These are phyloP conservation scores for Nitzschia inconspicua DNA, from an alignment of 108 stramenopile species.

Conservation along the genomic window DNA sequence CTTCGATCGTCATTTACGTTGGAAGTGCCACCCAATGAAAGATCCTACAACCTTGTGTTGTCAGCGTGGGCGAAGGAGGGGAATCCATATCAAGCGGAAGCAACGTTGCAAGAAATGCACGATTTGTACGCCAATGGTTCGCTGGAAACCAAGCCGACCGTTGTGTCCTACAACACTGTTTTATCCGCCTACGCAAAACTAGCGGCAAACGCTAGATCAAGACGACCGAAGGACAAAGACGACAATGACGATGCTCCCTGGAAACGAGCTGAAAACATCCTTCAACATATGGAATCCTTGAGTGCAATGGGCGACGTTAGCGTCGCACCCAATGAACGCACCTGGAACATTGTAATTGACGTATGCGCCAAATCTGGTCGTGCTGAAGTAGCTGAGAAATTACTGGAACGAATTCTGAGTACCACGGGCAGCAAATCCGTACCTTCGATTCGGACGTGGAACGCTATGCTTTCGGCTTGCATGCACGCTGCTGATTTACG, in stretches of 20 bases:
- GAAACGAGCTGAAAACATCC: conserved; percentile 34
- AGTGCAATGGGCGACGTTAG: conserved; percentile 6
- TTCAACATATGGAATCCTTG: conserved; percentile 36
- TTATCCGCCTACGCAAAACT: conserved; percentile 26
- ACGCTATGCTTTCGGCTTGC: conserved; percentile 24
- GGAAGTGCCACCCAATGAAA: conserved; percentile 11
- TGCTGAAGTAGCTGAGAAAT: conserved; percentile 11
- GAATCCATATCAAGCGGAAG: conserved; percentile 28
- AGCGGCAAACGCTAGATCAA: neutral
- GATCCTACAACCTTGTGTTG: conserved; percentile 31
- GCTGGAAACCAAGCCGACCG: conserved; percentile 17
- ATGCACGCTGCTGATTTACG: conserved; percentile 4
- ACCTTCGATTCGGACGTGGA: conserved; percentile 22
- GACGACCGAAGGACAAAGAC: neutral
- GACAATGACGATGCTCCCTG: conserved; percentile 13
- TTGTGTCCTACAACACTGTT: conserved; percentile 34
- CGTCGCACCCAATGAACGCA: conserved; percentile 25
- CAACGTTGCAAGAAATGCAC: conserved; percentile 26
- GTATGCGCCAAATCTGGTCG: conserved; percentile 14
- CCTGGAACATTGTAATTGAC: conserved; percentile 31
- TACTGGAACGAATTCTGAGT: conserved; percentile 1
- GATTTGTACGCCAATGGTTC: conserved; percentile 11
- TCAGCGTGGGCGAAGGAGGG: conserved; percentile 38
- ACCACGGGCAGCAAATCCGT: neutral
- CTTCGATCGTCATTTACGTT: conserved; percentile 19